Evolutionary conservation across 106 monocot genomes (phyloP), one percentile per base, ranked within the genome.

Genomic region (Triglochin maritima): DNA sequence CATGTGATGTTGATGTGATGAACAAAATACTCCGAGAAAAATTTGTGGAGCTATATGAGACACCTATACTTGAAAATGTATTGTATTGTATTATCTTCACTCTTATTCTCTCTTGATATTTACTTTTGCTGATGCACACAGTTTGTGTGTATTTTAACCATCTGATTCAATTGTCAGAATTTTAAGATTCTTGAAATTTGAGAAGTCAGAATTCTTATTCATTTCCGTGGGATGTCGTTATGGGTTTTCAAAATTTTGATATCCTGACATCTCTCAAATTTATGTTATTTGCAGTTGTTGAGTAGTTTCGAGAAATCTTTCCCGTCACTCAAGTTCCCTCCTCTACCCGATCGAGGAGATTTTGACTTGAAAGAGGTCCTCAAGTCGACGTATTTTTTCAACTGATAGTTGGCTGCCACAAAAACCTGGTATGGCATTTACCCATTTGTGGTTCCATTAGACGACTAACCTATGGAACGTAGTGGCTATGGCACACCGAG

Each of bases 1-100:
- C 98, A 47, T 92, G 89, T 76, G 86, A 99, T 80, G 86, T 99
- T 14, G 92, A 99, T 77, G 69, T 76, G 52, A 84, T 99, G 92
- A 99, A 99, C 71, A 65, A 12, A 61, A 92, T 99, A 77, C 86
- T 99, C 6, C 82, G 98, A 43, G 98, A 92, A 55, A 92, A 99
- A 80, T 99, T 99, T 77, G 98, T 99, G 63, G 98, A 99, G 61
- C 89, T 99, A 53, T 99, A 99, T 59, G 84, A 99, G 72, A 70
- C 69, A 43, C 92, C 98, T 11, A 92, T 99, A 71, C 71, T 99
- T 55, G 98, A 99, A 64, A 83, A 84, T 83, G 98, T 99, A 86
- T 16, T 58, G 98, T 99, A 86, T 16, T 58, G 63, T 59, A 44
- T 69, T 45, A 3, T 81, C 44, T 46, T 70, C 9, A 4, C 47